A percentile compares a stretch with the other conserved stretches of the same genome.
phyloP scores from a whole-genome alignment of 768 basidiomycete species.

The Boletus bicolor region DNA sequence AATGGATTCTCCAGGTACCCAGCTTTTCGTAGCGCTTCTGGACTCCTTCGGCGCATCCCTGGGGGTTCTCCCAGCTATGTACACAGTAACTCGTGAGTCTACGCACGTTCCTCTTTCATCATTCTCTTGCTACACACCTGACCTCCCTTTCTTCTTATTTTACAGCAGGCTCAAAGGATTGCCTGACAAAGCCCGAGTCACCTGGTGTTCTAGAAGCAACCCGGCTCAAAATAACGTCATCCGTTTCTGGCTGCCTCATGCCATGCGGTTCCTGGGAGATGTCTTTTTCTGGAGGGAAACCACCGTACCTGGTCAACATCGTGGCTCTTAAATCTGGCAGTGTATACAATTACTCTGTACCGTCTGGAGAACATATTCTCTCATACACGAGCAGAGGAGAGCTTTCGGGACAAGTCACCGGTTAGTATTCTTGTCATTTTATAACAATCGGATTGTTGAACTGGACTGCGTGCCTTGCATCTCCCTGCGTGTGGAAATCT shows the following conservation, averaged over 20 bases:
- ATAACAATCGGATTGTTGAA: neutral
- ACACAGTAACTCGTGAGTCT: constrained; percentile 37
- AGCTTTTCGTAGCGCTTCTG: constrained; percentile 42
- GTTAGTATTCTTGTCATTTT: constrained; percentile 34
- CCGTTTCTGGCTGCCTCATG: neutral
- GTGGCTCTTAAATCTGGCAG: constrained; percentile 36
- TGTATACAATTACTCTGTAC: constrained; percentile 40
- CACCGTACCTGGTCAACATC: constrained; percentile 45
- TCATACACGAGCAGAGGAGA: constrained; percentile 43
- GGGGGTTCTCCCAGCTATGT: constrained; percentile 36
- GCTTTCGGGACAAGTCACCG: constrained; percentile 21
- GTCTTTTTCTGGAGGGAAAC: constrained; percentile 40
- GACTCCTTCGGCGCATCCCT: constrained; percentile 43
- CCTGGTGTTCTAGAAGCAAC: constrained; percentile 31
- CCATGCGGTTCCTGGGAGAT: constrained; percentile 46
- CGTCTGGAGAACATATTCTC: constrained; percentile 34
- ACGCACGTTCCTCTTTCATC: neutral
- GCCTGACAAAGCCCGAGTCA: constrained; percentile 19
- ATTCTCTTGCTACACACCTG: neutral
- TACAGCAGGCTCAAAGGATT: constrained; percentile 29
- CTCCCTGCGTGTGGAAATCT: neutral
- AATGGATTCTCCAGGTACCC: constrained; percentile 33
- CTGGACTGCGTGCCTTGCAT: neutral
- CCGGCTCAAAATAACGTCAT: constrained; percentile 1
- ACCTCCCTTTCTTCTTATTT: neutral